Percentiles rank a stretch among this genome's conserved stretches.
Evolutionary conservation across 805 yeast genomes (phyloP).

Genomic region (Candida methanosorbosa): DNA sequence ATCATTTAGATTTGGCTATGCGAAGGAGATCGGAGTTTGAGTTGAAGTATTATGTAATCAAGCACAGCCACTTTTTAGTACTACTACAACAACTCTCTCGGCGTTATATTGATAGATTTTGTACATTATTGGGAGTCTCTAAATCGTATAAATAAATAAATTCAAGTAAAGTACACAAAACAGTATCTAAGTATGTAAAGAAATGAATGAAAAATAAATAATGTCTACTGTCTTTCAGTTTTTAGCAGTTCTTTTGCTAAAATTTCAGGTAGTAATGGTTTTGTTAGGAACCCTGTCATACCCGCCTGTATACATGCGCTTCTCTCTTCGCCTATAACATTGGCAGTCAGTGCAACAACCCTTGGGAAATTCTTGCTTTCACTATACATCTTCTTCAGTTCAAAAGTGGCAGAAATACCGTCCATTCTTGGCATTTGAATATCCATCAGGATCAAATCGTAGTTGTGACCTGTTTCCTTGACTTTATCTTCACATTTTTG

Average conservation of each 20-base stretch:
- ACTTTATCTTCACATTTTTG: conserved; percentile 23
- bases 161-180: too few relatives aligned
- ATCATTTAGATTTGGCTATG: too few relatives aligned
- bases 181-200: too few relatives aligned
- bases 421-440: conserved; percentile 31
- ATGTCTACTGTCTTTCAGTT: neutral
- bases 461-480: conserved; percentile 23
- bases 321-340: conserved; percentile 46
- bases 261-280: conserved; percentile 42
- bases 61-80: too few relatives aligned
- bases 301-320: conserved; percentile 38
- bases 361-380: conserved; percentile 23
- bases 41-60: too few relatives aligned
- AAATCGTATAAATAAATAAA: too few relatives aligned
- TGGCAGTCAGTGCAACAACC: conserved; percentile 41
- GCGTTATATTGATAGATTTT: too few relatives aligned
- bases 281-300: conserved; percentile 44
- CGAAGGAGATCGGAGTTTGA: too few relatives aligned
- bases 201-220: too few relatives aligned
- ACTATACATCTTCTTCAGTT: conserved; percentile 24
- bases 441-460: conserved; percentile 50
- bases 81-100: too few relatives aligned
- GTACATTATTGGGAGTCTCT: too few relatives aligned
- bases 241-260: conserved; percentile 27
- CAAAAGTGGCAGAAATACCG: conserved; percentile 43